Evolutionary conservation across 148 eudicot species (phyloP).

Genomic region (Camellia japonica): DNA sequence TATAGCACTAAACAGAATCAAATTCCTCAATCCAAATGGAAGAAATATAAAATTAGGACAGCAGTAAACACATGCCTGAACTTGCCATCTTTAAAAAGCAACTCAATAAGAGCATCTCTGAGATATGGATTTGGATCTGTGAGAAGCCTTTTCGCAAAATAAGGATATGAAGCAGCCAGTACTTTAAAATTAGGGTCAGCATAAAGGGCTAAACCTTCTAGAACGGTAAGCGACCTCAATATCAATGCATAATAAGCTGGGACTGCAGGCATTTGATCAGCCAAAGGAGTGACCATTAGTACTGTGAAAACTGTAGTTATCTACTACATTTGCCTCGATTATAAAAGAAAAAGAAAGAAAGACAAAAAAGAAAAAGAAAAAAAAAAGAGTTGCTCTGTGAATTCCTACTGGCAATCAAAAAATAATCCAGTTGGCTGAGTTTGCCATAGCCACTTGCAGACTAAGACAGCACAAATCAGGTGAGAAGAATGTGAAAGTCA

Average conservation of each 20-base stretch:
- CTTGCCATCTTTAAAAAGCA: slow-evolving; percentile 90
- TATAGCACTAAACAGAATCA: neutral
- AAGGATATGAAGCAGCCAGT: slow-evolving; percentile 96
- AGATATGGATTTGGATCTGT: slow-evolving; percentile 99
- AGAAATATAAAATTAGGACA: neutral
- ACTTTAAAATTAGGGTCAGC: slow-evolving; percentile 98
- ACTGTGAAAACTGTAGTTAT: slow-evolving; percentile 2
- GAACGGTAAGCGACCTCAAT: slow-evolving; percentile 90
- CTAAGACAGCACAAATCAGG: neutral
- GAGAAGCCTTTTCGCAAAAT: slow-evolving; percentile 97
- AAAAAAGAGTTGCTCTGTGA: neutral
- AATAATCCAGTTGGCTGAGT: neutral
- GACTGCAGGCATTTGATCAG: slow-evolving; percentile 51
- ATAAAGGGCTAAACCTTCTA: slow-evolving; percentile 95
- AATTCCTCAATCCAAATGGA: neutral
- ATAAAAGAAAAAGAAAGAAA: too few species aligned
- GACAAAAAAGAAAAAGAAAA: too few species aligned
- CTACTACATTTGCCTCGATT: neutral
- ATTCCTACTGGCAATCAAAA: neutral
- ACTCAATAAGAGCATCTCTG: slow-evolving; percentile 97
- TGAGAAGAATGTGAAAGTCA: neutral
- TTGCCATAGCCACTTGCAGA: neutral
- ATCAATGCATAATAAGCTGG: slow-evolving; percentile 97
- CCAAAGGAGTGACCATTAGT: slow-evolving; percentile 15
- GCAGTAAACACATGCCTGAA: slow-evolving; percentile 59